Percentiles rank a stretch among this genome's conserved stretches.
These are phyloP conservation scores for Hymenotorrendiella dingleyae DNA, from an alignment of 2,329 filamentous ascomycete genomes.

Conservation along the genomic window DNA sequence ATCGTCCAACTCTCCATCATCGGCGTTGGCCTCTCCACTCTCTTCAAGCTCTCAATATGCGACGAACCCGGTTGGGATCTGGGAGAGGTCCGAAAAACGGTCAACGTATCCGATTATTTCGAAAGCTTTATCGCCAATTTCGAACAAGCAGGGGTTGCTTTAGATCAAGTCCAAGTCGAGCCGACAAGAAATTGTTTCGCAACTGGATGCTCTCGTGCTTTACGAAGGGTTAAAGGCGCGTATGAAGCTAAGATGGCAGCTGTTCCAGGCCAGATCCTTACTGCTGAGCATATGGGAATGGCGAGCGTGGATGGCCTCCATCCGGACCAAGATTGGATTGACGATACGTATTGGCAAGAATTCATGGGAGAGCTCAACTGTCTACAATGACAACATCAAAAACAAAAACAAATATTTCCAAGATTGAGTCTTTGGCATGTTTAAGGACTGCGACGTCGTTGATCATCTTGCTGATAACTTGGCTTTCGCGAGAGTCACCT, in stretches of 20 bases:
- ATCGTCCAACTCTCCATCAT: constrained; percentile 28
- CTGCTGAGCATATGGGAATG: constrained; percentile 1
- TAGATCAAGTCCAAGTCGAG: constrained; percentile 12
- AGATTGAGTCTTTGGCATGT: too few species aligned
- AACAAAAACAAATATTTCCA: too few species aligned
- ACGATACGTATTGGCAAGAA: constrained; percentile 12
- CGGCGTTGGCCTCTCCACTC: constrained; percentile 30
- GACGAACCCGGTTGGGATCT: constrained; percentile 36
- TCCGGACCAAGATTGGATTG: constrained; percentile 10
- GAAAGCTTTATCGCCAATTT: constrained; percentile 13
- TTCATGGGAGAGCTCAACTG: constrained; percentile 7
- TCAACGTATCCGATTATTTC: constrained; percentile 26
- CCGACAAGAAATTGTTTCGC: constrained; percentile 10
- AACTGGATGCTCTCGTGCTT: constrained; percentile 9
- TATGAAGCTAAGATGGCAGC: constrained; percentile 7
- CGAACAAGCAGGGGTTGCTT: constrained; percentile 8
- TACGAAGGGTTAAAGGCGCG: constrained; percentile 2
- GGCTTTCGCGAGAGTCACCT: too few species aligned
- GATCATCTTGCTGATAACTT: too few species aligned
- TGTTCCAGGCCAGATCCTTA: background rate
- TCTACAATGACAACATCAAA: too few species aligned
- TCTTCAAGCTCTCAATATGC: constrained; percentile 34
- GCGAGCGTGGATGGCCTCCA: constrained; percentile 2
- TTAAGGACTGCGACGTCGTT: too few species aligned
- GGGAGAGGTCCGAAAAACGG: constrained; percentile 31